These are phyloP conservation scores for Spathaspora girioi DNA, from an alignment of 805 yeast species.

Conservation along the genomic window DNA sequence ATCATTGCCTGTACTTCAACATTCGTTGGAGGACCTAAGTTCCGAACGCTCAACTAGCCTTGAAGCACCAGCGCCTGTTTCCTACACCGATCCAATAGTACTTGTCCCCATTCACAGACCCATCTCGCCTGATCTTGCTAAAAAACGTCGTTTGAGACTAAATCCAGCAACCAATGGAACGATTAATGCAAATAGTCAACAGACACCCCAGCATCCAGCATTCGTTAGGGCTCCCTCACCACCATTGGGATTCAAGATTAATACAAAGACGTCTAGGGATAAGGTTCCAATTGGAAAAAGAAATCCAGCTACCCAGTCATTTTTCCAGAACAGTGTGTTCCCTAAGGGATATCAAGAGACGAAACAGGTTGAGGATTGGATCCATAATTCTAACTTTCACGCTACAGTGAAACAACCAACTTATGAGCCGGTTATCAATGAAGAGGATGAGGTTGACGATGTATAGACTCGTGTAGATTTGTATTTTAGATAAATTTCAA, in stretches of 20 bases:
- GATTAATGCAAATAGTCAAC: not conserved
- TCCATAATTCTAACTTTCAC: conserved; percentile 2
- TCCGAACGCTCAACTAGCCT: not conserved
- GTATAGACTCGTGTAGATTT: not conserved
- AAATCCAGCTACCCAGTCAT: not conserved
- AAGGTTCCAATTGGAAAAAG: not conserved
- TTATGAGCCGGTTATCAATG: conserved; percentile 12
- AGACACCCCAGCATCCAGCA: not conserved
- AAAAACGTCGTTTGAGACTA: conserved; percentile 2
- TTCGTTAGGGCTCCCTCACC: conserved; percentile 8
- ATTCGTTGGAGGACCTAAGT: conserved; percentile 30
- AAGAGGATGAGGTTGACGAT: conserved; percentile 11
- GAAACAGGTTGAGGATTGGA: conserved; percentile 8
- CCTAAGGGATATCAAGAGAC: conserved; percentile 8
- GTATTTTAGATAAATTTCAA: too few relatives aligned
- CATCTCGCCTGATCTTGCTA: conserved; percentile 6
- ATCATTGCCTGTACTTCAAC: conserved; percentile 5
- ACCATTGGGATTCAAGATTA: conserved; percentile 7
- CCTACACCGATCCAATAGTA: not conserved
- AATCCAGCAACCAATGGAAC: conserved; percentile 3
- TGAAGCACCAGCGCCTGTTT: not conserved
- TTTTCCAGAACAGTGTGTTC: not conserved
- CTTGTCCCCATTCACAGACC: conserved; percentile 1
- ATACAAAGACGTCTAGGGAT: not conserved
- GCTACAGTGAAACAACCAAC: conserved; percentile 3